These are phyloP conservation scores for Aegilops bicornis DNA, from an alignment of 176 grass and related monocot species.

Conservation along the genomic window DNA sequence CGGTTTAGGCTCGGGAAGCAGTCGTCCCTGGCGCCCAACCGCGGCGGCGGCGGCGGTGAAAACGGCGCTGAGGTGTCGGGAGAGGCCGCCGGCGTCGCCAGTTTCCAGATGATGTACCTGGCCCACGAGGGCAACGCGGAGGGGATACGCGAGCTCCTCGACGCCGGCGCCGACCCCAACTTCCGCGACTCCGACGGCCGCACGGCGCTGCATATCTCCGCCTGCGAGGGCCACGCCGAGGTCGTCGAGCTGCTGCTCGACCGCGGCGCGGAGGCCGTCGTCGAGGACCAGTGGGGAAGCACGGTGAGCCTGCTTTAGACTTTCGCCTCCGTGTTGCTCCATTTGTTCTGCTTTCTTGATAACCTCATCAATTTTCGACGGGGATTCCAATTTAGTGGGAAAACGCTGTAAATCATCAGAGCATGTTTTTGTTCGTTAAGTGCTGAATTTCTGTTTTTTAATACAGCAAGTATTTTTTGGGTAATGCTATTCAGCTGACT, in stretches of 20 bases:
- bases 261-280: conserved; percentile 55
- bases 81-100: conserved; percentile 30
- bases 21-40: conserved; percentile 80
- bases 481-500: too few relatives aligned
- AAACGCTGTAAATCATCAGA: not conserved
- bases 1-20: conserved; percentile 73
- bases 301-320: conserved; percentile 44
- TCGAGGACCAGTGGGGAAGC: conserved; percentile 84
- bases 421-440: not conserved
- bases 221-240: conserved; percentile 71
- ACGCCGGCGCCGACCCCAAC: conserved; percentile 67
- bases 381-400: not conserved
- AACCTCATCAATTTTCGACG: not conserved
- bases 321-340: not conserved
- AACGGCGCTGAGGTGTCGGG: not conserved
- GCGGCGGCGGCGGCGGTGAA: not conserved
- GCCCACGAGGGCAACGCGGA: conserved; percentile 64
- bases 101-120: conserved; percentile 89
- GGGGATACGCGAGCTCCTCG: conserved; percentile 72
- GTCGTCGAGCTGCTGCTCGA: conserved; percentile 63
- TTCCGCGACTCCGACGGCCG: conserved; percentile 85
- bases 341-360: not conserved
- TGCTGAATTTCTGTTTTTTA: not conserved
- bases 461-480: too few relatives aligned
- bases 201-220: conserved; percentile 86